A percentile compares a stretch with the other conserved stretches of the same genome.
phyloP scores from a whole-genome alignment of 2,329 filamentous ascomycete species.

The Shiraia bambusicola region DNA sequence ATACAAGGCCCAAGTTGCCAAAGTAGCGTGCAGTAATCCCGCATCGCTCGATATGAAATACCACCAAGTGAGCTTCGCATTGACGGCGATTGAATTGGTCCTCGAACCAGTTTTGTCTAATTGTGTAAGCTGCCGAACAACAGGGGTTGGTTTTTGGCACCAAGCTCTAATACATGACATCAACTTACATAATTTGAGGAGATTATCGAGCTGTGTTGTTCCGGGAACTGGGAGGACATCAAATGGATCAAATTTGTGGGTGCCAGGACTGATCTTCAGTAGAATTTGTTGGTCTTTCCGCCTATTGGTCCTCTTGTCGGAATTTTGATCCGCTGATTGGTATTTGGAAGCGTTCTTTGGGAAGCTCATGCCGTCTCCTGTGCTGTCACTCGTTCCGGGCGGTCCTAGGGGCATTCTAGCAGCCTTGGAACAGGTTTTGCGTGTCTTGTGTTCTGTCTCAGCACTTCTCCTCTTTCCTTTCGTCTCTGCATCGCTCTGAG shows the following conservation, averaged over 20 bases:
- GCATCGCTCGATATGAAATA: constrained; percentile 24
- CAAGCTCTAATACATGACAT: not conserved
- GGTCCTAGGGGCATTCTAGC: not conserved
- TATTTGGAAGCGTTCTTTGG: not conserved
- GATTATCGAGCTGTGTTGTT: constrained; percentile 19
- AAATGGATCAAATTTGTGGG: constrained; percentile 26
- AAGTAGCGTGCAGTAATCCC: constrained; percentile 26
- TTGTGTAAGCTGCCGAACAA: not conserved
- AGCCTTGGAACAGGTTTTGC: not conserved
- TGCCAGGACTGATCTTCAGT: constrained; percentile 12
- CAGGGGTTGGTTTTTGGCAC: too few species aligned
- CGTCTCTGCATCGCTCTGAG: constrained; percentile 2
- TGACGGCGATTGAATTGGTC: constrained; percentile 23
- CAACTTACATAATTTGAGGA: constrained; percentile 28
- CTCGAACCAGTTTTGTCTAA: constrained; percentile 19
- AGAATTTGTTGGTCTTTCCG: constrained; percentile 2
- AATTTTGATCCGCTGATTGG: not conserved
- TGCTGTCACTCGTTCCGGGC: not conserved
- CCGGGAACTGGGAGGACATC: constrained; percentile 27
- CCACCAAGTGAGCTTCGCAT: constrained; percentile 26
- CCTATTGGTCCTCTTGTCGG: not conserved
- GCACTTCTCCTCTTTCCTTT: constrained; percentile 1
- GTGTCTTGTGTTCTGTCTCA: not conserved
- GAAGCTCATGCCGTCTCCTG: not conserved
- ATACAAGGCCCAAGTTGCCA: constrained; percentile 34